A percentile compares a stretch with the other conserved stretches of the same genome.
These are phyloP conservation scores for Exophiala mesophila DNA, from an alignment of 2,329 filamentous ascomycete genomes.

Conservation along the genomic window DNA sequence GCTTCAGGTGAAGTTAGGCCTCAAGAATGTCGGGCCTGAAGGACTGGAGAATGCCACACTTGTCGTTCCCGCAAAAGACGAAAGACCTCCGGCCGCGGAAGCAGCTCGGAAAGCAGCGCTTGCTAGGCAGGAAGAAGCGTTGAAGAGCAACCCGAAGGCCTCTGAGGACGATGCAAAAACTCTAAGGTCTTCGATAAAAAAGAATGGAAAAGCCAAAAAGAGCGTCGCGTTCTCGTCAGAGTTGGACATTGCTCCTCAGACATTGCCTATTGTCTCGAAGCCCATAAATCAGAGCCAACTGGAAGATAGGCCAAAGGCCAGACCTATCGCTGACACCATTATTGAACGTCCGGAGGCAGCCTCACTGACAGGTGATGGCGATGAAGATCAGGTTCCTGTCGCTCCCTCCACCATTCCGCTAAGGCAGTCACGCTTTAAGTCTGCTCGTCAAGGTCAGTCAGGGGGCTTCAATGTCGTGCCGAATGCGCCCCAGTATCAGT, in stretches of 20 bases:
- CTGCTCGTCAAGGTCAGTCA: constrained; percentile 12
- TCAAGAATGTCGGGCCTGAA: constrained; percentile 55
- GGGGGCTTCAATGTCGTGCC: neutral
- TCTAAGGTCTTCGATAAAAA: constrained; percentile 6
- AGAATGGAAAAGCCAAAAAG: constrained; percentile 51
- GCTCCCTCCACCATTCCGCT: constrained; percentile 25
- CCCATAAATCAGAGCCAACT: constrained; percentile 10
- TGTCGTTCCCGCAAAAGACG: constrained; percentile 1
- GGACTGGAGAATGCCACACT: constrained; percentile 7
- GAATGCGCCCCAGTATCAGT: neutral
- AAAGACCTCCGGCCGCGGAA: constrained; percentile 25
- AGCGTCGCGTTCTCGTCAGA: constrained; percentile 74
- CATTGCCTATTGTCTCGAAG: neutral
- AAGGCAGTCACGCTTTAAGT: constrained; percentile 27
- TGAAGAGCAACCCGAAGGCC: constrained; percentile 15
- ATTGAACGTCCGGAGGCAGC: constrained; percentile 37
- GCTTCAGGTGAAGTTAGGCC: constrained; percentile 68
- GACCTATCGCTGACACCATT: constrained; percentile 39
- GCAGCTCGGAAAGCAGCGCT: constrained; percentile 27
- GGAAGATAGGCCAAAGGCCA: constrained; percentile 7
- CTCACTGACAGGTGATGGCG: neutral
- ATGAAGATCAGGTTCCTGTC: constrained; percentile 14
- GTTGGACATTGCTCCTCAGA: constrained; percentile 61
- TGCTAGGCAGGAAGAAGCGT: constrained; percentile 13
- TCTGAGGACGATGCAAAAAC: constrained; percentile 8